phyloP scores from a whole-genome alignment of 306 rosid species.

The Acmispon strigosus region DNA sequence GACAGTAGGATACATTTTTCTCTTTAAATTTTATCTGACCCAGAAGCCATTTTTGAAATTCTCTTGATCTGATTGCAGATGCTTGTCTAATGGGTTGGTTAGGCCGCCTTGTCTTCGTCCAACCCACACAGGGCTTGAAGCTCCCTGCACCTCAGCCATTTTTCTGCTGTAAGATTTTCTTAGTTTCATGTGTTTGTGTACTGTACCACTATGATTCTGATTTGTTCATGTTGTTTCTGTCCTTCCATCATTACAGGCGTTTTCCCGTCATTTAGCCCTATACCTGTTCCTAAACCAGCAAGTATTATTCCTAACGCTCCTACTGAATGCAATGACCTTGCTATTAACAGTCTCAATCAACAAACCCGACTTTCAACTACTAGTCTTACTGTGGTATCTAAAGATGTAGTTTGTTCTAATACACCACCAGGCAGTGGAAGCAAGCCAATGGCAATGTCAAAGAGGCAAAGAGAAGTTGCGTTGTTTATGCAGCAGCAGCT shows the following conservation, averaged over 20 bases:
- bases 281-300: background rate
- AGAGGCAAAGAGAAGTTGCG: background rate
- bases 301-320: background rate
- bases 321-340: background rate
- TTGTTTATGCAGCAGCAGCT: background rate
- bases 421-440: background rate
- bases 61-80: conserved; percentile 14
- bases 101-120: conserved; percentile 26
- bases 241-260: conserved; percentile 3
- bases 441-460: conserved; percentile 1
- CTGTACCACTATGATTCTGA: background rate
- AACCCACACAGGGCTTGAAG: conserved; percentile 22
- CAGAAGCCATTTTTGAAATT: background rate
- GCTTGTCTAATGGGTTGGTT: conserved; percentile 16
- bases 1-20: background rate
- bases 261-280: conserved; percentile 18
- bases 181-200: background rate
- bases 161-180: conserved; percentile 19
- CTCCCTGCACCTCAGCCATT: background rate
- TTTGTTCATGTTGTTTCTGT: background rate
- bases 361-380: background rate
- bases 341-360: background rate
- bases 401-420: background rate
- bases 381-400: background rate
- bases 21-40: background rate